phyloP scores from a whole-genome alignment of 768 basidiomycete genomes.

The Xerocomellus amylosporus region DNA sequence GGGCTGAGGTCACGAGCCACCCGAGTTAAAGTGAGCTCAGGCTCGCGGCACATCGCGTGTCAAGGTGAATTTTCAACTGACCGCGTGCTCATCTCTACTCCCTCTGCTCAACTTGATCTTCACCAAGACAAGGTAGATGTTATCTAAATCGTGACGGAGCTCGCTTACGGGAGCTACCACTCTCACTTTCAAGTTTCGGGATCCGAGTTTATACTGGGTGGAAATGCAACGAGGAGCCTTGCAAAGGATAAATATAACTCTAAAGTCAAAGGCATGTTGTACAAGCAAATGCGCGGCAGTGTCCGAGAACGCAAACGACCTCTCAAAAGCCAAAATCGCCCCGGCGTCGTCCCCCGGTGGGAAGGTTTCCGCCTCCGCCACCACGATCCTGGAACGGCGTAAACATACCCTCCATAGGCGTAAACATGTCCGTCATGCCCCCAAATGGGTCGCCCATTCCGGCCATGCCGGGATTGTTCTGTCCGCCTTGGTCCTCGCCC shows the following conservation, averaged over 20 bases:
- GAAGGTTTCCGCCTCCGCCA: constrained; percentile 26
- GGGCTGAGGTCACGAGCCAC: neutral
- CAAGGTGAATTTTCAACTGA: no score
- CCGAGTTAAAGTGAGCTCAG: neutral
- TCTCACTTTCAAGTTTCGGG: no score
- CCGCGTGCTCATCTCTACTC: no score
- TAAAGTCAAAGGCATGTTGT: constrained; percentile 6
- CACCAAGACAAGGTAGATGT: no score
- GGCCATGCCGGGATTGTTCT: constrained; percentile 40
- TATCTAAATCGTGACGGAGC: constrained; percentile 7
- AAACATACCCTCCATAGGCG: constrained; percentile 53
- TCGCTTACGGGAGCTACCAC: no score
- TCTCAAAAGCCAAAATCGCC: constrained; percentile 22
- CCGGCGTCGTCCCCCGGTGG: constrained; percentile 7
- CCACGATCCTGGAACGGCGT: constrained; percentile 55
- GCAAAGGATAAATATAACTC: neutral
- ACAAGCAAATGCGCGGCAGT: neutral
- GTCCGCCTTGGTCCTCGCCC: constrained; percentile 79
- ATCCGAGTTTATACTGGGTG: no score
- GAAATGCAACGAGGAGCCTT: neutral
- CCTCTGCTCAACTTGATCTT: no score
- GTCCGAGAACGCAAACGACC: neutral
- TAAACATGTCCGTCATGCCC: constrained; percentile 22
- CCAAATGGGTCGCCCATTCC: constrained; percentile 43
- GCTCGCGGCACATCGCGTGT: no score